Conservation (phyloP, 1,284 basidiomycete genomes). For the Cutaneotrichosporon sp. region DNA sequence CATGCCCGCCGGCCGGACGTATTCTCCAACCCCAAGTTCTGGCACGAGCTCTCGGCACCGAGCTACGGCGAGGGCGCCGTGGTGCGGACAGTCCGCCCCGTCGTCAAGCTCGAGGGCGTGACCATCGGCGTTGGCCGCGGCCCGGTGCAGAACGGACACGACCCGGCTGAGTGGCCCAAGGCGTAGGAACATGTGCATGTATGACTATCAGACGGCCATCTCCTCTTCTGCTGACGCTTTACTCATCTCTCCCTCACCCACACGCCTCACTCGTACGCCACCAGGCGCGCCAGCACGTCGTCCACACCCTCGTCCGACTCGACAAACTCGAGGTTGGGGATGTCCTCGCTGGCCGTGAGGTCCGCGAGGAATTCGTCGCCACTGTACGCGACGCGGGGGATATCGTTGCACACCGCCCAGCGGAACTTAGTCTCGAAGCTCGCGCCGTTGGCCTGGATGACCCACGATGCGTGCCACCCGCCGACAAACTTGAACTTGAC, state of each 20-base stretch:
- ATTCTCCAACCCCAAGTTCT: constrained; percentile 13
- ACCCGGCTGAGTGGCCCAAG: constrained; percentile 19
- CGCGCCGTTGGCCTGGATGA: no score
- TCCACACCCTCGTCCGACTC: no score
- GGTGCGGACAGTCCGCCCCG: constrained; percentile 6
- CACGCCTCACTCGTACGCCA: no score
- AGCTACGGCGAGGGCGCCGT: neutral
- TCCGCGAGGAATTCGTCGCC: no score
- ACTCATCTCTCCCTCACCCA: neutral
- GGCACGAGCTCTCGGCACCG: constrained; percentile 12
- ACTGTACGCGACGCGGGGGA: no score
- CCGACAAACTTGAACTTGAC: no score
- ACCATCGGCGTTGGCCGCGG: constrained; percentile 1
- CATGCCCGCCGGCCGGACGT: neutral
- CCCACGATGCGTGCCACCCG: no score
- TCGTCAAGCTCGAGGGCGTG: constrained; percentile 5
- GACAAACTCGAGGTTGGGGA: neutral
- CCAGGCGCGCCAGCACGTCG: no score
- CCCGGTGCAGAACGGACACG: constrained; percentile 18
- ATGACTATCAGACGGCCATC: neutral
- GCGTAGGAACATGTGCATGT: neutral
- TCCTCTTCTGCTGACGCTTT: neutral
- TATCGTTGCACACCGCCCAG: no score
- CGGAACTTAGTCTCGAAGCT: no score
- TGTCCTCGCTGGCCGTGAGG: no score